Conservation (phyloP, 352 stramenopile species). For the Globisporangium perplexum region DNA sequence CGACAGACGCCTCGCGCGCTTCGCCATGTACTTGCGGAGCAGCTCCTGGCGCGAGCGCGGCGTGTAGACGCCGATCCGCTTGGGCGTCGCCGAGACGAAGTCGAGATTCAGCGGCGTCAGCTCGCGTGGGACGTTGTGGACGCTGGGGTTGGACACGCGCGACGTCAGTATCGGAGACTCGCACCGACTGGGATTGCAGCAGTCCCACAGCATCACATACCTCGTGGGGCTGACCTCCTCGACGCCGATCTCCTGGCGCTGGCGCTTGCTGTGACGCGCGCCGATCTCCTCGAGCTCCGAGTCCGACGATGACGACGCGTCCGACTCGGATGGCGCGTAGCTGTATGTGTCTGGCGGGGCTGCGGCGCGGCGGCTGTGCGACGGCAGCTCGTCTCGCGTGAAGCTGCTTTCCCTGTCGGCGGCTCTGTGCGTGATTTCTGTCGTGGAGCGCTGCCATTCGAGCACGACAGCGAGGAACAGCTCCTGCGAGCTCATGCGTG, state of each 20-base stretch:
- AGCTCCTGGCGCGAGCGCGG: constrained; percentile 55
- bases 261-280: constrained; percentile 9
- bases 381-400: background rate
- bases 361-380: background rate
- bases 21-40: constrained; percentile 75
- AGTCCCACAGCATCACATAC: constrained; percentile 7
- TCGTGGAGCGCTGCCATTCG: constrained; percentile 54
- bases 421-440: constrained; percentile 5
- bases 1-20: constrained; percentile 63
- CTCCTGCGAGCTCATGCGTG: constrained; percentile 56
- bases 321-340: constrained; percentile 7
- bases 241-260: constrained; percentile 5
- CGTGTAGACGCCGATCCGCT: constrained; percentile 69
- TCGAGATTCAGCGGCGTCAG: constrained; percentile 44
- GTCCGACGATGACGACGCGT: constrained; percentile 23
- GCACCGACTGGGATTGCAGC: background rate
- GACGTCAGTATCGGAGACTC: too few species aligned
- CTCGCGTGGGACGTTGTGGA: constrained; percentile 34
- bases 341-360: background rate
- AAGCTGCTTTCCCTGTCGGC: too few species aligned
- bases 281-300: constrained; percentile 19
- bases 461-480: constrained; percentile 82
- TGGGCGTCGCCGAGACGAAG: constrained; percentile 22
- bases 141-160: constrained; percentile 14
- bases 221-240: constrained; percentile 61